Conservation (phyloP, 164 flowering plant species). For the Piper longum region DNA sequence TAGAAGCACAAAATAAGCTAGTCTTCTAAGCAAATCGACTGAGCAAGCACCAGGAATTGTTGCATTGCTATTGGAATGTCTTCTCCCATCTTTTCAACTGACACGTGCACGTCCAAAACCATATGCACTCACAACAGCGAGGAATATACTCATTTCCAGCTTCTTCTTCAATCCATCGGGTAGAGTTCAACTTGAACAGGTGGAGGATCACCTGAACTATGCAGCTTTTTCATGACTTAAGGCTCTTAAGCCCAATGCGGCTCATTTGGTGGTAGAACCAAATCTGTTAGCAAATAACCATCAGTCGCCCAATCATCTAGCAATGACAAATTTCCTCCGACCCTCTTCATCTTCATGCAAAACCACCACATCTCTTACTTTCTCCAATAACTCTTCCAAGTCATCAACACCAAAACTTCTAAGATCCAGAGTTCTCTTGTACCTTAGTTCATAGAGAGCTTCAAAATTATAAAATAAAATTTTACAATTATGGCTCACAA, state of each 20-base stretch:
- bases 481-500: slow-evolving; percentile 72
- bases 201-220: not conserved
- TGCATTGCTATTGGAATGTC: not conserved
- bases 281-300: not conserved
- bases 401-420: slow-evolving; percentile 40
- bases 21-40: not conserved
- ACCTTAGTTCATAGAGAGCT: slow-evolving; percentile 64
- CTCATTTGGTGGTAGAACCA: not conserved
- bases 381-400: slow-evolving; percentile 63
- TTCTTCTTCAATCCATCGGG: too few relatives aligned
- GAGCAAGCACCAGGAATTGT: not conserved
- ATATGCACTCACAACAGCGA: not conserved
- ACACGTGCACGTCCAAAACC: not conserved
- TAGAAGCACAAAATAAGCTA: not conserved
- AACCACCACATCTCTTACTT: slow-evolving; percentile 49
- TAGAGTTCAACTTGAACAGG: too few relatives aligned
- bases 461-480: slow-evolving; percentile 52
- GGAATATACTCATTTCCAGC: too few relatives aligned
- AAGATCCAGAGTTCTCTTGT: slow-evolving; percentile 58
- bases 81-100: not conserved
- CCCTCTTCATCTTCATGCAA: slow-evolving; percentile 51
- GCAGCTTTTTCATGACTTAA: not conserved
- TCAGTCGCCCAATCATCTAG: slow-evolving; percentile 10
- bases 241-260: too few relatives aligned
- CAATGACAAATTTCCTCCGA: slow-evolving; percentile 52